Conservation (phyloP, 805 yeast species). For the Candida morakotiae region DNA sequence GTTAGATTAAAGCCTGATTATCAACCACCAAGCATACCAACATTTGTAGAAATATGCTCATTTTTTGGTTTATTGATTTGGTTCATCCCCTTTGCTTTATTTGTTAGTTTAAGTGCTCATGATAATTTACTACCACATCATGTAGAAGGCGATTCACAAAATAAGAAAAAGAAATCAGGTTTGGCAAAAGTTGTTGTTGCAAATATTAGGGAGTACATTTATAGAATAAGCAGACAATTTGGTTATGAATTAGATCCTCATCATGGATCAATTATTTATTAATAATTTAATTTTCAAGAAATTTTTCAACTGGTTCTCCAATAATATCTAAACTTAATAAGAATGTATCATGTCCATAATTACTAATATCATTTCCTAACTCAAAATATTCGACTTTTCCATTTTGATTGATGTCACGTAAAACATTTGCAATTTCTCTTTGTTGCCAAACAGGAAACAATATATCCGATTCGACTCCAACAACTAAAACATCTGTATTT, state of each 20-base stretch:
- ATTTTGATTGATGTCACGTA: conserved; percentile 32
- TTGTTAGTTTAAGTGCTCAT: conserved; percentile 87
- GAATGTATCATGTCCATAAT: conserved; percentile 91
- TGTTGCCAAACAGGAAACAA: conserved; percentile 96
- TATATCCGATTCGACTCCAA: conserved; percentile 92
- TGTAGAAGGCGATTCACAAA: conserved; percentile 23
- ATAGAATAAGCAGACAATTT: conserved; percentile 45
- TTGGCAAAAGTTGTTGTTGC: conserved; percentile 65
- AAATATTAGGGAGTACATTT: conserved; percentile 43
- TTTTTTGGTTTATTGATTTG: conserved; percentile 92
- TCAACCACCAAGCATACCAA: conserved; percentile 64
- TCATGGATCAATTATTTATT: conserved; percentile 32
- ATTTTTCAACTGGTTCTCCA: conserved; percentile 69
- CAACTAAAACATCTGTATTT: conserved; percentile 63
- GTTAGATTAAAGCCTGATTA: conserved; percentile 56
- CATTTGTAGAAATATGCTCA: conserved; percentile 88
- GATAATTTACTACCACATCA: conserved; percentile 78
- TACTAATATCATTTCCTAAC: conserved; percentile 68
- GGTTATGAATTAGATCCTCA: conserved; percentile 63
- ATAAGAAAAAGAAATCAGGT: conserved; percentile 43
- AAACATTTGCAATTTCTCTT: conserved; percentile 64
- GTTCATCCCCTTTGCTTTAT: conserved; percentile 90
- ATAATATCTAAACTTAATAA: conserved; percentile 73
- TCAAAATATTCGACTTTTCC: conserved; percentile 58
- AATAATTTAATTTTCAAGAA: conserved; percentile 32